Evolutionary conservation across 2,329 filamentous ascomycete species (phyloP).

Genomic region (Phaeosphaeriaceae sp.): DNA sequence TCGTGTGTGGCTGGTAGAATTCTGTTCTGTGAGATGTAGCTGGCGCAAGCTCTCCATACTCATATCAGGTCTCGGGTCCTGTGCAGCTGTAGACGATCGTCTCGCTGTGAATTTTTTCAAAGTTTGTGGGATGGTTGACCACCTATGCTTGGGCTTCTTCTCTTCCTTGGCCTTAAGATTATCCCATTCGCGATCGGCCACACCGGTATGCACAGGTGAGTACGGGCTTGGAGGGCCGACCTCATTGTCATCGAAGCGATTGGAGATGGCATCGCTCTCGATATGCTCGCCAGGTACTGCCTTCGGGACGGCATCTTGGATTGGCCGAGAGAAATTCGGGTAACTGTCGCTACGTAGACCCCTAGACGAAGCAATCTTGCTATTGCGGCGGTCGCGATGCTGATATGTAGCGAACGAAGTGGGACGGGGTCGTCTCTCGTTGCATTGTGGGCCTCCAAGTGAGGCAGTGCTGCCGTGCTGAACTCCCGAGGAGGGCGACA

Average conservation of each 20-base stretch:
- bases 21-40: constrained; percentile 24
- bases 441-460: constrained; percentile 23
- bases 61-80: constrained; percentile 16
- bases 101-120: constrained; percentile 29
- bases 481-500: constrained; percentile 16
- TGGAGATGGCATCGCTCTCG: constrained; percentile 27
- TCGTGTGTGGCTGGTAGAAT: constrained; percentile 11
- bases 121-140: constrained; percentile 32
- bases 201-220: constrained; percentile 15
- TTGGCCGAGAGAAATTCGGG: constrained; percentile 32
- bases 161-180: constrained; percentile 23
- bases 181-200: constrained; percentile 12
- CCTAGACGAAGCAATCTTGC: constrained; percentile 40
- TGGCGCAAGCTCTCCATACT: constrained; percentile 18
- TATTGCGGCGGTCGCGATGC: constrained; percentile 31
- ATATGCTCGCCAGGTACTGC: constrained; percentile 31
- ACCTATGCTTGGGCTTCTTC: constrained; percentile 31
- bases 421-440: constrained; percentile 28
- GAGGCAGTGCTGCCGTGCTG: constrained; percentile 18
- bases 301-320: constrained; percentile 24
- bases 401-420: constrained; percentile 35
- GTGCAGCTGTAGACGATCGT: constrained; percentile 21
- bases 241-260: constrained; percentile 24
- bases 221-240: constrained; percentile 30
- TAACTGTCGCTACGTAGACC: constrained; percentile 33